Percentiles rank a stretch among this genome's conserved stretches.
phyloP scores from a whole-genome alignment of 2,329 filamentous ascomycete genomes.

The Cadophora gregata region DNA sequence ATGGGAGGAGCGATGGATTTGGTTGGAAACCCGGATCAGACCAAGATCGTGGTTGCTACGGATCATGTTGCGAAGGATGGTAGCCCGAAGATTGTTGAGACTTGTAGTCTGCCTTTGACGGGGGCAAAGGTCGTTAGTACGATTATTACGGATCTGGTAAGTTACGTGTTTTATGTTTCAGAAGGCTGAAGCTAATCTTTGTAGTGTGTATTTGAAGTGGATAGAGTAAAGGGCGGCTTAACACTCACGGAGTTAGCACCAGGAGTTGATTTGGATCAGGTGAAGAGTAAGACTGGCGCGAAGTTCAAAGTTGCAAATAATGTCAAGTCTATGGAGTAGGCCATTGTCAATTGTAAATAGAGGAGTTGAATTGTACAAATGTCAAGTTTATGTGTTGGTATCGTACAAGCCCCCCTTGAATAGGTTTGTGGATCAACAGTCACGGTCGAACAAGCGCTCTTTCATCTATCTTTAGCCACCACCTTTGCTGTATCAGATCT shows the following conservation, averaged over 20 bases:
- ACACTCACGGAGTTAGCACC: constrained; percentile 75
- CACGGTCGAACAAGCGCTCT: too few relatives aligned
- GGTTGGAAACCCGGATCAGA: constrained; percentile 72
- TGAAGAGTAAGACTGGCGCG: constrained; percentile 73
- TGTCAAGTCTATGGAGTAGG: constrained; percentile 54
- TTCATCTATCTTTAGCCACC: neutral
- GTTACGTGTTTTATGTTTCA: neutral
- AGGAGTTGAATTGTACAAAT: constrained; percentile 8
- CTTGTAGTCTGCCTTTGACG: constrained; percentile 68
- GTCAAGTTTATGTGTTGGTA: too few relatives aligned
- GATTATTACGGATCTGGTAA: constrained; percentile 74
- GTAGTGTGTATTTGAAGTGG: constrained; percentile 73
- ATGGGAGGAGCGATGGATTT: constrained; percentile 84
- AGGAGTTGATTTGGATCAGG: constrained; percentile 70
- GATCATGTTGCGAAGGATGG: constrained; percentile 75
- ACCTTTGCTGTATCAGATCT: neutral
- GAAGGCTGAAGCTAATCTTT: neutral
- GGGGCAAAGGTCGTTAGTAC: constrained; percentile 72
- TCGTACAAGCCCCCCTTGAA: too few relatives aligned
- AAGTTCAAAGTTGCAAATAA: constrained; percentile 67
- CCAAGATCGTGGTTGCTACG: constrained; percentile 75
- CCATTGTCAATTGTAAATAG: constrained; percentile 14
- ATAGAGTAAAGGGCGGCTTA: constrained; percentile 64
- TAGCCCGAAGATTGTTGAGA: constrained; percentile 68
- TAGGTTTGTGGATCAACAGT: too few relatives aligned